Conservation (phyloP, 345 rosid species). For the Euphorbia pulcherrima region DNA sequence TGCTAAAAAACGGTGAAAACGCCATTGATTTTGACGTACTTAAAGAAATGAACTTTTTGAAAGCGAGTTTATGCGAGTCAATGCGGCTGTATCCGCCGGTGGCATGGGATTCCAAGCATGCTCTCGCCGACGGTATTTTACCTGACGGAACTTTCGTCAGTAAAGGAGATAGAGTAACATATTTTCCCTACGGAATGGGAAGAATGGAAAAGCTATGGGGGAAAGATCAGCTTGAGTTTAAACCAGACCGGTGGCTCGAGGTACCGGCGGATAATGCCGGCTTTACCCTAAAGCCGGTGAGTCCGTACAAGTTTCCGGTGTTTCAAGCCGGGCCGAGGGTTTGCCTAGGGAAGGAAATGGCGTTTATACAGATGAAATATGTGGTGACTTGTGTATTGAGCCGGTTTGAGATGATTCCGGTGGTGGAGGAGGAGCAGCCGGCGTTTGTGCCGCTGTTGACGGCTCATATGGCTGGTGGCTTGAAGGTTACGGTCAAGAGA, state of each 20-base stretch:
- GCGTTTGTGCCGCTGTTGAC: slow-evolving; percentile 26
- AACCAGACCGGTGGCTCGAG: slow-evolving; percentile 31
- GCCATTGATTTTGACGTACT: slow-evolving; percentile 12
- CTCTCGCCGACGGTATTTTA: slow-evolving; percentile 18
- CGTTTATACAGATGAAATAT: slow-evolving; percentile 64
- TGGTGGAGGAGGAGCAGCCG: slow-evolving; percentile 17
- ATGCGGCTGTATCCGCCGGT: slow-evolving; percentile 37
- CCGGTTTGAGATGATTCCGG: slow-evolving; percentile 23
- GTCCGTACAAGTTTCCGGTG: slow-evolving; percentile 55
- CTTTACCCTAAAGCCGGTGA: slow-evolving; percentile 10
- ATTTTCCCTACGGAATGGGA: slow-evolving; percentile 34
- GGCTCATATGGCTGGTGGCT: slow-evolving; percentile 35
- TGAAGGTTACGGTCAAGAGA: slow-evolving; percentile 22
- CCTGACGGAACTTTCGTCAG: slow-evolving; percentile 29
- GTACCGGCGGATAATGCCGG: slow-evolving; percentile 1
- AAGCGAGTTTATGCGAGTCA: slow-evolving; percentile 29
- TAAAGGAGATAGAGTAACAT: slow-evolving; percentile 30
- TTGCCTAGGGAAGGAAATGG: slow-evolving; percentile 75
- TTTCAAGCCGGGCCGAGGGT: slow-evolving; percentile 80
- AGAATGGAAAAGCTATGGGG: slow-evolving; percentile 32
- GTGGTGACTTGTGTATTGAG: slow-evolving; percentile 39
- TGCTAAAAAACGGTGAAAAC: slow-evolving; percentile 15
- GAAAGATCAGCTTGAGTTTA: slow-evolving; percentile 22
- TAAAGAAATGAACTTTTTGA: slow-evolving; percentile 27
- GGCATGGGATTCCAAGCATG: slow-evolving; percentile 34